Percentiles rank a stretch among this genome's conserved stretches.
phyloP scores from a whole-genome alignment of 345 rosid species.

The Eucalyptus polybractea region DNA sequence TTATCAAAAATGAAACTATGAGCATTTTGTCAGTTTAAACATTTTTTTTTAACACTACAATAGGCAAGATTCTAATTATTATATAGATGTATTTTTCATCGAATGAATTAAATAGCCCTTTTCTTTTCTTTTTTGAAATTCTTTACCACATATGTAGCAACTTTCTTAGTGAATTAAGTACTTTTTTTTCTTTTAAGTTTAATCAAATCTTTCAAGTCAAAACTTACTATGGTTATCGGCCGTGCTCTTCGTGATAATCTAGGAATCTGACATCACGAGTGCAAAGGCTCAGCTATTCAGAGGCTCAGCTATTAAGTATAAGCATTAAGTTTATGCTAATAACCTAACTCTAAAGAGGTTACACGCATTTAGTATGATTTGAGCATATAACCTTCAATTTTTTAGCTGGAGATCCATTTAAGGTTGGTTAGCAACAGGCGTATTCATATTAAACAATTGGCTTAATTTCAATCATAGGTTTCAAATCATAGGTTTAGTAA shows the following conservation, averaged over 20 bases:
- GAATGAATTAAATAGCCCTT: not conserved
- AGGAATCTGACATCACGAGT: not conserved
- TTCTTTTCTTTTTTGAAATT: no score
- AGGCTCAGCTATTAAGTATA: not conserved
- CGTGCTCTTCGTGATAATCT: not conserved
- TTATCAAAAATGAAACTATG: not conserved
- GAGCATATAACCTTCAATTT: not conserved
- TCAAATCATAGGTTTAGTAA: not conserved
- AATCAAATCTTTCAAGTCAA: not conserved
- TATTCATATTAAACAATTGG: not conserved
- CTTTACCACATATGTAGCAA: no score
- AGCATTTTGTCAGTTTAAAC: not conserved
- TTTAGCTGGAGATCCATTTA: not conserved
- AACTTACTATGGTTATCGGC: not conserved
- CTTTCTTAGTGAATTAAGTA: no score
- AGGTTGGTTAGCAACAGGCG: not conserved
- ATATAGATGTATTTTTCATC: not conserved
- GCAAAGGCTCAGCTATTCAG: not conserved
- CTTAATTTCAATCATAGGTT: not conserved
- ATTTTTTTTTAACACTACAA: no score
- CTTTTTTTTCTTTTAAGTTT: not conserved
- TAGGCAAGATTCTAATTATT: not conserved
- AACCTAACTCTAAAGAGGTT: not conserved
- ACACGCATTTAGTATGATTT: not conserved
- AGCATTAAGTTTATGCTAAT: not conserved